Percentiles rank a stretch among this genome's conserved stretches.
phyloP scores from a whole-genome alignment of 768 basidiomycete genomes.

The Serendipita sp. region DNA sequence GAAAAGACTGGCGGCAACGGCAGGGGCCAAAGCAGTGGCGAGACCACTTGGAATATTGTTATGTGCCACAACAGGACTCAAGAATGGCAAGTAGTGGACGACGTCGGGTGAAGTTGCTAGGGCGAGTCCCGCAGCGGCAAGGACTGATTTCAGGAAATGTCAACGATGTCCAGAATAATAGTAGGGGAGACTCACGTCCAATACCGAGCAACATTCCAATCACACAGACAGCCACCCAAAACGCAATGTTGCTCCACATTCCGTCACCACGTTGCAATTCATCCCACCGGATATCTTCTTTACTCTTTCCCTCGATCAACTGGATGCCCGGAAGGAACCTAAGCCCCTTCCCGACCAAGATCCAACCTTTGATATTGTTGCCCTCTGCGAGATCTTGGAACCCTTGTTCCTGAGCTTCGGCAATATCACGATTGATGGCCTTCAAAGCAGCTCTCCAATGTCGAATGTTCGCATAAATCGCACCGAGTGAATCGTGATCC shows the following conservation, averaged over 20 bases:
- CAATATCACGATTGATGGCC: conserved; percentile 54
- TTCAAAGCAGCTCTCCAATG: conserved; percentile 54
- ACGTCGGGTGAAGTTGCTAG: conserved; percentile 56
- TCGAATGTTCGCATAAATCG: conserved; percentile 52
- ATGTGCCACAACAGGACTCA: conserved; percentile 32
- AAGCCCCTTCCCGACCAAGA: conserved; percentile 56
- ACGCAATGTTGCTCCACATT: conserved; percentile 27
- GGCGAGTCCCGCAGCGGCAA: conserved; percentile 50
- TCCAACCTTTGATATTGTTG: conserved; percentile 50
- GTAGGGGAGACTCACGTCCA: conserved; percentile 33
- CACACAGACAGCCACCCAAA: conserved; percentile 41
- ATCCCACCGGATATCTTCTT: conserved; percentile 71
- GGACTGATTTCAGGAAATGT: conserved; percentile 28
- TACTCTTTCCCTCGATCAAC: conserved; percentile 62
- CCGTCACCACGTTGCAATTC: conserved; percentile 46
- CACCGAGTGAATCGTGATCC: conserved; percentile 45
- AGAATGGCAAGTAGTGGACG: conserved; percentile 51
- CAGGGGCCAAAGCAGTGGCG: conserved; percentile 51
- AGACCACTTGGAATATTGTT: conserved; percentile 42
- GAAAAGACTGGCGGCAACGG: conserved; percentile 43
- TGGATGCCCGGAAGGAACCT: conserved; percentile 43
- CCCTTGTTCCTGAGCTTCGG: conserved; percentile 43
- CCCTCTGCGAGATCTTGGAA: conserved; percentile 64
- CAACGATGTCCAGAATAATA: conserved; percentile 6
- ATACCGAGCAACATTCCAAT: conserved; percentile 36